Percentiles rank a stretch among this genome's conserved stretches.
phyloP scores from a whole-genome alignment of 306 rosid genomes.

The Corylus avellana region DNA sequence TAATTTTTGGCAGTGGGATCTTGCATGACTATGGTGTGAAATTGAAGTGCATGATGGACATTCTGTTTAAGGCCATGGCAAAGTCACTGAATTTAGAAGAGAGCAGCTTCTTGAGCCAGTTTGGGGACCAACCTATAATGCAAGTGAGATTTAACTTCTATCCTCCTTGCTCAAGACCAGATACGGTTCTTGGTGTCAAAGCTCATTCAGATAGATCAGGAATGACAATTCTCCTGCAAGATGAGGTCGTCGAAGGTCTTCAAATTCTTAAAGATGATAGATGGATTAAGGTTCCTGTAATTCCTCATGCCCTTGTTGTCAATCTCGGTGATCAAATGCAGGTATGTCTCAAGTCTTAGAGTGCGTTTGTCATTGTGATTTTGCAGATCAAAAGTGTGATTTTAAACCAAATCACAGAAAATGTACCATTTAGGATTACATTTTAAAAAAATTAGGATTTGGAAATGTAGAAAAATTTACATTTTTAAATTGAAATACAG shows the following conservation, averaged over 20 bases:
- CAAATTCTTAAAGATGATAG: slow-evolving; percentile 45
- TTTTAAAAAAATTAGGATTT: too few species aligned
- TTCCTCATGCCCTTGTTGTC: slow-evolving; percentile 56
- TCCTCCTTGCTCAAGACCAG: slow-evolving; percentile 60
- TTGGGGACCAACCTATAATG: slow-evolving; percentile 39
- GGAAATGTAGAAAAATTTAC: too few species aligned
- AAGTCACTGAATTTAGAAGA: slow-evolving; percentile 55
- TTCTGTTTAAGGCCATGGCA: slow-evolving; percentile 45
- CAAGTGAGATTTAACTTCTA: slow-evolving; percentile 52
- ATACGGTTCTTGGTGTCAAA: slow-evolving; percentile 63
- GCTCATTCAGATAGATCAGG: slow-evolving; percentile 71
- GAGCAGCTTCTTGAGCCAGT: slow-evolving; percentile 44
- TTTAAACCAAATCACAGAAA: too few species aligned
- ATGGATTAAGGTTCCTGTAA: slow-evolving; percentile 56
- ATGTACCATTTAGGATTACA: too few species aligned
- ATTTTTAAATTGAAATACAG: too few species aligned
- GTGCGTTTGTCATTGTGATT: too few species aligned
- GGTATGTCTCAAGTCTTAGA: slow-evolving; percentile 24
- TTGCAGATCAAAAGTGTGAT: too few species aligned
- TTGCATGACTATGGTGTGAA: slow-evolving; percentile 36
- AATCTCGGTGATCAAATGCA: slow-evolving; percentile 75
- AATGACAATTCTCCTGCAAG: slow-evolving; percentile 56
- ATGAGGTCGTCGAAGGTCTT: slow-evolving; percentile 55
- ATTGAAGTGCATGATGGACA: slow-evolving; percentile 43
- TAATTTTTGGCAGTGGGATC: slow-evolving; percentile 25